These are phyloP conservation scores for Berberis vulgaris DNA, from an alignment of 164 flowering plant genomes.

Conservation along the genomic window DNA sequence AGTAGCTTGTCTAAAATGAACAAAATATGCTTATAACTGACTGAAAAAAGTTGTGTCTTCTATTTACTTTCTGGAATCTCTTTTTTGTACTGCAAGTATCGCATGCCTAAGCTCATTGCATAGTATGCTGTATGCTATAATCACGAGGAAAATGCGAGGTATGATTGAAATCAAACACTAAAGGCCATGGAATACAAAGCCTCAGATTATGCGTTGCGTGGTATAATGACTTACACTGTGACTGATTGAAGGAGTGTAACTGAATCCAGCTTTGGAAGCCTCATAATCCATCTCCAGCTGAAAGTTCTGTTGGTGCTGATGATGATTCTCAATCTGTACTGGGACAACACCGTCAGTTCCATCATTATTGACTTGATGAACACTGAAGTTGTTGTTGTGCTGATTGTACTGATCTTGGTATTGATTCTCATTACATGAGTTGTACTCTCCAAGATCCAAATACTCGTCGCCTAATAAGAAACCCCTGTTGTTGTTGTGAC, in stretches of 20 bases:
- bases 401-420: conserved; percentile 17
- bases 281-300: conserved; percentile 44
- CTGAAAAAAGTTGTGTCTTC: too few relatives aligned
- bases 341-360: conserved; percentile 62
- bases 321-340: conserved; percentile 25
- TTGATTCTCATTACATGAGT: conserved; percentile 31
- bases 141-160: too few relatives aligned
- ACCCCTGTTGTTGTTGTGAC: conserved; percentile 24
- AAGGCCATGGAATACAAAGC: neutral
- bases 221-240: conserved; percentile 22
- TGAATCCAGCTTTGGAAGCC: conserved; percentile 29
- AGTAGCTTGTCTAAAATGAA: too few relatives aligned
- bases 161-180: too few relatives aligned
- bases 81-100: too few relatives aligned
- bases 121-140: too few relatives aligned
- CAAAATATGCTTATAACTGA: too few relatives aligned
- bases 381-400: conserved; percentile 13
- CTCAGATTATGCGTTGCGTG: too few relatives aligned
- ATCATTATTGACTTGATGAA: conserved; percentile 22
- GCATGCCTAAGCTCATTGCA: too few relatives aligned
- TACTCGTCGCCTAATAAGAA: conserved; percentile 55
- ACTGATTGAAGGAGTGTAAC: conserved; percentile 15
- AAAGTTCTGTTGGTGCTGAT: conserved; percentile 22
- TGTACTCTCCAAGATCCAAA: conserved; percentile 56
- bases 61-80: too few relatives aligned